Evolutionary conservation across 306 rosid species (phyloP), one percentile per base, ranked within the genome.

Genomic region (Casuarina equisetifolia): DNA sequence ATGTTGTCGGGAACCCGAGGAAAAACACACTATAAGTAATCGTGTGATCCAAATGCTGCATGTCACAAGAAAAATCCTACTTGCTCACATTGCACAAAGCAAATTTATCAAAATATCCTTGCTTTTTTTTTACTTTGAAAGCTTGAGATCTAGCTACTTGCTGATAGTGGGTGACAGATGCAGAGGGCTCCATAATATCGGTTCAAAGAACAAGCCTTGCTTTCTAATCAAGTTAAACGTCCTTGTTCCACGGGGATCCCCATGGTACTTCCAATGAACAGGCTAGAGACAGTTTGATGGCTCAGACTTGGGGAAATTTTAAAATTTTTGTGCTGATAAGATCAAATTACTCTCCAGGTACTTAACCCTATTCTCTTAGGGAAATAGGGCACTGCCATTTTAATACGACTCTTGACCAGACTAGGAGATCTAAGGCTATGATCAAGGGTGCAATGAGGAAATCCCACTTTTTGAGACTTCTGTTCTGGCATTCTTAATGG

Each of bases 1-100:
- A 76, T 80, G 87, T 81, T 84, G 90, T 88, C 89, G 84, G 88
- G 79, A 83, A 85, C 85, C 90, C 86, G 72, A 80, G 82, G 82
- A 69, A 85, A 72, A 77, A 80, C 77, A 79, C 74, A 39, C 25
- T 19, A 51, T 40, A 73, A 85, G 64, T 74, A 72, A 66, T 59
- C 20, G 73, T 39, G 2, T 12, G 32, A 55, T 20, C 38, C n/a
- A 16, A 46, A 32, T 19, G 19, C 70, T 39, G 70, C 49, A 54
- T 45, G 43, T 35, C 53, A 4, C 61, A 70, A 5, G 17, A 20
- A 19, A 48, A 48, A 12, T 59, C 44, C 54, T 25, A 43, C 35
- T 7, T 38, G 15, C 70, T 79, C 32, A 25, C 32, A 25, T 25
- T 25, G 32, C 32, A 25, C 32, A 25, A 25, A 25, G 32, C 32